phyloP scores from a whole-genome alignment of 441 rosid genomes.

The Adansonia gregorii region DNA sequence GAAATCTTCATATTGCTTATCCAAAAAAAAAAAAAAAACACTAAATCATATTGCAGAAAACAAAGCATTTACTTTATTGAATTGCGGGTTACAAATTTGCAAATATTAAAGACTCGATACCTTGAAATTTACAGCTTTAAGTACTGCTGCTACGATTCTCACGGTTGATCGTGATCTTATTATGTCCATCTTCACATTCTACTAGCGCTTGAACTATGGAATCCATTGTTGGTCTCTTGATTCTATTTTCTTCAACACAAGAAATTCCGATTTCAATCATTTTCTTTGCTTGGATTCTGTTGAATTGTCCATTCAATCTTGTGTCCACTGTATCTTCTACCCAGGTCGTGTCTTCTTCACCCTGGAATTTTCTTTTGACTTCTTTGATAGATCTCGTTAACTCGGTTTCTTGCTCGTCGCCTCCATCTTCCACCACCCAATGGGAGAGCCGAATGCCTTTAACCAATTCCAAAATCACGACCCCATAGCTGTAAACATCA shows the following conservation, averaged over 20 bases:
- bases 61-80: neutral
- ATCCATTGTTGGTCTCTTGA: slow-evolving; percentile 50
- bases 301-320: slow-evolving; percentile 38
- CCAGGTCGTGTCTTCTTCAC: slow-evolving; percentile 31
- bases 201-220: slow-evolving; percentile 40
- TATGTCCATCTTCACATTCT: slow-evolving; percentile 32
- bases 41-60: no score
- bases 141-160: neutral
- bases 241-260: slow-evolving; percentile 42
- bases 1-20: no score
- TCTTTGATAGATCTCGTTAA: neutral
- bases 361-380: slow-evolving; percentile 29
- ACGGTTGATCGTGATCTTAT: neutral
- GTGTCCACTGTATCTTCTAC: slow-evolving; percentile 43
- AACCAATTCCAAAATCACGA: slow-evolving; percentile 35
- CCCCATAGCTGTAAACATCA: slow-evolving; percentile 38
- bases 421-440: slow-evolving; percentile 15
- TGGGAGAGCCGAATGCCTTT: slow-evolving; percentile 19
- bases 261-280: slow-evolving; percentile 43
- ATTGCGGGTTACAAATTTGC: no score
- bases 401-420: slow-evolving; percentile 6
- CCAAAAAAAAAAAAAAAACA: no score
- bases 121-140: neutral
- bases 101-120: neutral
- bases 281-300: slow-evolving; percentile 29